A percentile compares a stretch with the other conserved stretches of the same genome.
Evolutionary conservation across 2,329 filamentous ascomycete species (phyloP).

Genomic region (Teratosphaeria destructans): DNA sequence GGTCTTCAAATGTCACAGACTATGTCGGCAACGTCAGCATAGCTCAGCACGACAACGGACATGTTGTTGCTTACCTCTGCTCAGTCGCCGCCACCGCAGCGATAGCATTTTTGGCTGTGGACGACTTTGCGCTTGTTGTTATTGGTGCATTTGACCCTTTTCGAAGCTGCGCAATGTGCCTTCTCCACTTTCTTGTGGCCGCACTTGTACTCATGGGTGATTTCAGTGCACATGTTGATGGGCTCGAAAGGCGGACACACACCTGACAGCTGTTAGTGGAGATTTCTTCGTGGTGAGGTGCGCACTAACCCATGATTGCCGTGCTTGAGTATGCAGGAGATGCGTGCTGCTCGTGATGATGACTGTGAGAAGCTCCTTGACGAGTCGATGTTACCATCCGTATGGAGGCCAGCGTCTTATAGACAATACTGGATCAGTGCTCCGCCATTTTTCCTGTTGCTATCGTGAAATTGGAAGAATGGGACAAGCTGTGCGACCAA

Average conservation of each 20-base stretch:
- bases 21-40: not conserved
- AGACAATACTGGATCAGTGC: not conserved
- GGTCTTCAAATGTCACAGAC: not conserved
- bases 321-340: not conserved
- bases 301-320: not conserved
- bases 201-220: constrained; percentile 38
- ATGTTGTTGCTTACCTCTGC: not conserved
- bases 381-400: not conserved
- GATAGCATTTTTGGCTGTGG: constrained; percentile 39
- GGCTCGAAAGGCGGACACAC: not conserved
- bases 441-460: not conserved
- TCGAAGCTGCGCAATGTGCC: constrained; percentile 38
- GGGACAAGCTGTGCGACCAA: not conserved
- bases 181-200: constrained; percentile 34
- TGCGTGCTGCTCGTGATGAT: not conserved
- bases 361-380: not conserved
- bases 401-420: not conserved
- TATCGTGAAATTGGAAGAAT: not conserved
- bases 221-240: constrained; percentile 35
- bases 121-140: constrained; percentile 35
- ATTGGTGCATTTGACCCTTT: constrained; percentile 30
- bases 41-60: not conserved
- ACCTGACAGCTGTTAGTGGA: not conserved
- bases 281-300: not conserved
- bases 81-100: constrained; percentile 31